Evolutionary conservation across 257 asterid species (phyloP).

Genomic region (Echium plantagineum): DNA sequence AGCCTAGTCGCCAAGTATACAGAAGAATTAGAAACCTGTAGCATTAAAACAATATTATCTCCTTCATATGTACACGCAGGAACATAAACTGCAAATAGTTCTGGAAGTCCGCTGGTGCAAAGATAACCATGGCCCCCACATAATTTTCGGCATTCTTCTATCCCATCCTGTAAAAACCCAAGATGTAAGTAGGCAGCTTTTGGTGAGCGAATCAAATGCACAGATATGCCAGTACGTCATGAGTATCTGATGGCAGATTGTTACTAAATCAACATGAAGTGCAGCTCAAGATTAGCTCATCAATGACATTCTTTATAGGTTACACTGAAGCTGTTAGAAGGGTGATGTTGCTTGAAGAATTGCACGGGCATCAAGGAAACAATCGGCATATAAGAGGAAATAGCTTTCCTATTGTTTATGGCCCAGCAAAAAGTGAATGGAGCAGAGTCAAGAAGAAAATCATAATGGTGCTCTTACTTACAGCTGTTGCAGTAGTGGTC

Average conservation of each 20-base stretch:
- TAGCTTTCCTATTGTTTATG: background rate
- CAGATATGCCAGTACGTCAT: background rate
- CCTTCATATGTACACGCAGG: conserved; percentile 99
- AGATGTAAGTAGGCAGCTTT: background rate
- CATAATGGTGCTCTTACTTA: conserved; percentile 30
- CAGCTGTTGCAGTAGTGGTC: conserved; percentile 90
- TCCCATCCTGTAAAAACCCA: conserved; percentile 62
- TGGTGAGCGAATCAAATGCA: background rate
- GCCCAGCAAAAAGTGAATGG: conserved; percentile 1
- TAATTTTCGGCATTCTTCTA: conserved; percentile 90
- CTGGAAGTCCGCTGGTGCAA: conserved; percentile 97
- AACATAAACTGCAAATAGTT: conserved; percentile 91
- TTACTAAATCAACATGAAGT: background rate
- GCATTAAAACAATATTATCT: conserved; percentile 71
- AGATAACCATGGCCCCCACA: conserved; percentile 99
- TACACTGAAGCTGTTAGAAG: background rate
- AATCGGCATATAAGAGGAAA: background rate
- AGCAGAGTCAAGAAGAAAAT: background rate
- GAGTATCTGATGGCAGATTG: background rate
- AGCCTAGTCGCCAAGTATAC: background rate
- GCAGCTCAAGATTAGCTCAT: background rate
- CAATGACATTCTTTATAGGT: background rate
- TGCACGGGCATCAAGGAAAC: background rate
- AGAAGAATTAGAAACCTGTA: conserved; percentile 43
- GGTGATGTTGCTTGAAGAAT: background rate